Conservation (phyloP, 768 basidiomycete genomes). For the Kwoniella heveanensis region DNA sequence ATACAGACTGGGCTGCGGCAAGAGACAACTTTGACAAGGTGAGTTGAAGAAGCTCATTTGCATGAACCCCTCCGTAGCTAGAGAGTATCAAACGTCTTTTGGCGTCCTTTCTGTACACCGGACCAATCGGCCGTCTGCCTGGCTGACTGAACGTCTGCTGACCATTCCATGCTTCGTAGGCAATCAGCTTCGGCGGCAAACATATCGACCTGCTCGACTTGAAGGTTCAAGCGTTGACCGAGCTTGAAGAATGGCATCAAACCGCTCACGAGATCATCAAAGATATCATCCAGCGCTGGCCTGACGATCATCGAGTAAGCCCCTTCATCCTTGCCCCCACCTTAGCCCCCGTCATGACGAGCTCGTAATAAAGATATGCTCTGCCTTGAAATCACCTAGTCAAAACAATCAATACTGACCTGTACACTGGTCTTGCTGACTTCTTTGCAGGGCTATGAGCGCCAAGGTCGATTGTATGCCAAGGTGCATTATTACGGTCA, state of each 20-base stretch:
- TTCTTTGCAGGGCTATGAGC: slow-evolving; percentile 7
- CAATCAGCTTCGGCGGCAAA: slow-evolving; percentile 10
- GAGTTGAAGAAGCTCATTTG: not conserved
- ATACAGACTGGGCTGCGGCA: slow-evolving; percentile 17
- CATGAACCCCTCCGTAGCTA: not conserved
- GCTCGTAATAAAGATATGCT: too few species aligned
- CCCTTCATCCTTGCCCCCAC: not conserved
- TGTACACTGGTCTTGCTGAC: not conserved
- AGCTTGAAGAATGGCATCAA: slow-evolving; percentile 11
- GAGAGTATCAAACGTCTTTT: not conserved
- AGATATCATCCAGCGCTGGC: slow-evolving; percentile 14
- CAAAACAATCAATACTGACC: not conserved
- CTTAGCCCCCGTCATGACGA: slow-evolving; percentile 1
- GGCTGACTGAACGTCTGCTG: slow-evolving; percentile 1
- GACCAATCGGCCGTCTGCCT: too few species aligned
- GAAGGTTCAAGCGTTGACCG: slow-evolving; percentile 19
- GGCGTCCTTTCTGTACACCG: too few species aligned
- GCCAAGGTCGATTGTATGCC: slow-evolving; percentile 5
- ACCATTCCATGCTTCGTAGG: slow-evolving; percentile 8
- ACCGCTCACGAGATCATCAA: slow-evolving; percentile 19
- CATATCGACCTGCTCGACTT: slow-evolving; percentile 12
- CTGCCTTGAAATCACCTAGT: not conserved
- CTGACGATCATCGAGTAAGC: slow-evolving; percentile 15
- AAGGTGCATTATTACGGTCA: not conserved
- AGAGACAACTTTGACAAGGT: slow-evolving; percentile 27